Conservation (phyloP, 495 filamentous ascomycete genomes). For the Podospora didyma region DNA sequence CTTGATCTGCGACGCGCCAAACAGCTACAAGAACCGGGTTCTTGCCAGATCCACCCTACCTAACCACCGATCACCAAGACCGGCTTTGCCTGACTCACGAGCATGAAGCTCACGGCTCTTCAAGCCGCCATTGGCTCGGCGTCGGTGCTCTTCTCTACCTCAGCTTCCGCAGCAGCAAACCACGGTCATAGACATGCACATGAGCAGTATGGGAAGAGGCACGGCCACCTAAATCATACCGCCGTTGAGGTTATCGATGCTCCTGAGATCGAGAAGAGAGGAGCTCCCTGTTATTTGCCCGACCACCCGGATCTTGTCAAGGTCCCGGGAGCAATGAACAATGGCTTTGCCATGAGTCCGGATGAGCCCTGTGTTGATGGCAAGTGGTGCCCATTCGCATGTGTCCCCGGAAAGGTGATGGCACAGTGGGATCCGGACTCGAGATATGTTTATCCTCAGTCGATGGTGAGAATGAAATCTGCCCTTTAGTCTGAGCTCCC, state of each 20-base stretch:
- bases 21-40: constrained; percentile 1
- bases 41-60: constrained; percentile 1
- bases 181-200: constrained; percentile 37
- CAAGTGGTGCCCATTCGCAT: constrained; percentile 75
- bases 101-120: constrained; percentile 49
- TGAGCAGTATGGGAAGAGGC: constrained; percentile 28
- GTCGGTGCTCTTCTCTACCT: constrained; percentile 37
- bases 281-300: constrained; percentile 62
- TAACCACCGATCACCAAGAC: background rate
- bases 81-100: background rate
- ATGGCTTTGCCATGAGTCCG: constrained; percentile 79
- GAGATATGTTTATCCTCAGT: constrained; percentile 63
- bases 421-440: constrained; percentile 75
- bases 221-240: constrained; percentile 26
- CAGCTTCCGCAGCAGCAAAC: constrained; percentile 26
- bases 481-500: background rate
- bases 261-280: constrained; percentile 32
- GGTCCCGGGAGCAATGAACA: constrained; percentile 62
- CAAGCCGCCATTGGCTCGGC: constrained; percentile 47
- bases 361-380: constrained; percentile 67
- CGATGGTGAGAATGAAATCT: constrained; percentile 57
- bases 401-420: constrained; percentile 69
- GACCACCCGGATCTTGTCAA: constrained; percentile 62
- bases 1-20: background rate
- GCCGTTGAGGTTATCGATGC: constrained; percentile 17